Evolutionary conservation across 495 filamentous ascomycete genomes (phyloP), one percentile per base, ranked within the genome.

Genomic region (Aspergillus incahuasiensis): DNA sequence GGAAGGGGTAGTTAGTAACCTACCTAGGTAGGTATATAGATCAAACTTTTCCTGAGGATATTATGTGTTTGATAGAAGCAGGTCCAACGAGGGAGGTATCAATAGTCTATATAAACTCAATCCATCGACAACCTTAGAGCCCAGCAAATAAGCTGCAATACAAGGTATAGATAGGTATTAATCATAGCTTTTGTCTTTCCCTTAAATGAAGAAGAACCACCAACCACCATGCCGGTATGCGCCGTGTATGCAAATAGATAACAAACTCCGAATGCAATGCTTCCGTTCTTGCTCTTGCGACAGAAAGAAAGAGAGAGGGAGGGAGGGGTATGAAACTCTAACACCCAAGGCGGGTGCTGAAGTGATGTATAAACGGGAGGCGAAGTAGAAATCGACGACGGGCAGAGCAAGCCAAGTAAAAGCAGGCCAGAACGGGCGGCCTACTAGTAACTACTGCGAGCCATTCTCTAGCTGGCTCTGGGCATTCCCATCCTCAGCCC

Each of bases 401-500:
- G n/a, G n/a, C n/a, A n/a, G n/a, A n/a, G n/a, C n/a, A n/a, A n/a
- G n/a, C n/a, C n/a, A n/a, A n/a, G n/a, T n/a, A n/a, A n/a, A n/a
- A n/a, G n/a, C n/a, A n/a, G n/a, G n/a, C n/a, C n/a, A n/a, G n/a
- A n/a, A n/a, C n/a, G n/a, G n/a, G n/a, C n/a, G n/a, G n/a, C n/a
- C n/a, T 12, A 30, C 7, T 12, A 43, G 9, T 21, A 25, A 19
- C 16, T n/a, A n/a, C 32, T 52, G 19, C 15, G 55, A 48, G 24
- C 61, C 56, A 48, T 59, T 50, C 32, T 35, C 32, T 11, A 35
- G 32, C 32, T 35, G 32, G 13, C 32, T 35, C 43, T 64, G 63
- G 9, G 58, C 51, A 32, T 69, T 72, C 28, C 70, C 72, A 48
- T 56, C 64, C 53, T 71, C 67, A 15, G 70, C 76, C 70, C 76